Percentiles rank a stretch among this genome's conserved stretches.
phyloP scores from a whole-genome alignment of 371 early-diverging fungal species.

The Mucor circinelloides region DNA sequence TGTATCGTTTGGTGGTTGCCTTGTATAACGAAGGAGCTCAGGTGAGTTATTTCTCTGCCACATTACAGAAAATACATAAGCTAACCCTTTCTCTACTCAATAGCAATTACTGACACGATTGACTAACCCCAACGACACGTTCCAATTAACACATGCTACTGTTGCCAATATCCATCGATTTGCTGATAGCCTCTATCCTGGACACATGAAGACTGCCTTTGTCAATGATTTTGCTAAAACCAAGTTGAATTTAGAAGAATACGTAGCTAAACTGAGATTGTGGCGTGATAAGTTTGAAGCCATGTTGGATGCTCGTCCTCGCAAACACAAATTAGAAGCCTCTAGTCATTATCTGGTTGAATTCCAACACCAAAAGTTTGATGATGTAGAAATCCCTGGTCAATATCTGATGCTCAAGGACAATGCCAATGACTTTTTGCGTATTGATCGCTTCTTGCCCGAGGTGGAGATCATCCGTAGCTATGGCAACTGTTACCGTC shows the following conservation, averaged over 20 bases:
- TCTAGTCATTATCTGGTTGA: constrained; percentile 93
- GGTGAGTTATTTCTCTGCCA: no score
- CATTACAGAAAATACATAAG: no score
- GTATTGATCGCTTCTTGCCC: constrained; percentile 93
- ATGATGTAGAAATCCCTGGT: constrained; percentile 97
- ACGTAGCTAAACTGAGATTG: constrained; percentile 77
- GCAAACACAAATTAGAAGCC: constrained; percentile 81
- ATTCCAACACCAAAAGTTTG: constrained; percentile 97
- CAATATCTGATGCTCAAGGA: constrained; percentile 88
- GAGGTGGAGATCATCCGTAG: constrained; percentile 84
- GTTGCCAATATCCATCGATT: constrained; percentile 84
- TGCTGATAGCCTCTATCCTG: constrained; percentile 82
- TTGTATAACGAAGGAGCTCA: constrained; percentile 88
- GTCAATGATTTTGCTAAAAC: constrained; percentile 85
- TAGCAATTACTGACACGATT: constrained; percentile 69
- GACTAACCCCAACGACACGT: constrained; percentile 65
- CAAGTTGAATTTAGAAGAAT: constrained; percentile 78
- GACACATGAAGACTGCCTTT: constrained; percentile 78
- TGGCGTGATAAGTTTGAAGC: constrained; percentile 93
- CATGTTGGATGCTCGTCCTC: constrained; percentile 79
- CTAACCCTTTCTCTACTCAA: no score
- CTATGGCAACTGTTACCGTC: constrained; percentile 73
- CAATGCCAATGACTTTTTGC: constrained; percentile 87
- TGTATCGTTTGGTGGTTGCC: constrained; percentile 91
- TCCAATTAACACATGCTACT: constrained; percentile 72